Evolutionary conservation across 2,329 filamentous ascomycete genomes (phyloP).

Genomic region (Botrytis elliptica): DNA sequence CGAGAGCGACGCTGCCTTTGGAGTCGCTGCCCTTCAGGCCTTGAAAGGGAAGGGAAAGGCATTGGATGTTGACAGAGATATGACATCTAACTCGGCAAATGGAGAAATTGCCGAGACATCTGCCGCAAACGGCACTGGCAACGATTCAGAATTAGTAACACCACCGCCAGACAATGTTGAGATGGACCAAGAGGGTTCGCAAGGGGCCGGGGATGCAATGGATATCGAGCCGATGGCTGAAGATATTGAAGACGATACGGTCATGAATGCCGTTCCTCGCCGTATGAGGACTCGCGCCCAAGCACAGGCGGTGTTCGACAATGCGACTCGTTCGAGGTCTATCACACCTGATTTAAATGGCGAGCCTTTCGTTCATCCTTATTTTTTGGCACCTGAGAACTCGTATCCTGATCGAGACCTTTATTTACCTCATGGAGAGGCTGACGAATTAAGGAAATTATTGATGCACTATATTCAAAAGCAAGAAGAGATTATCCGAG

Average conservation of each 20-base stretch:
- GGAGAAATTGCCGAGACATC: background rate
- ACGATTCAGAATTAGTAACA: background rate
- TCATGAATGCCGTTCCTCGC: conserved; percentile 45
- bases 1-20: conserved; percentile 12
- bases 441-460: conserved; percentile 73
- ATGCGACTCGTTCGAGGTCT: conserved; percentile 40
- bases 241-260: conserved; percentile 44
- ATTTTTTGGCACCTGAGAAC: conserved; percentile 65
- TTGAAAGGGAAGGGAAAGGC: conserved; percentile 11
- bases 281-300: conserved; percentile 56
- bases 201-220: conserved; percentile 3
- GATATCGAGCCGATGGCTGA: conserved; percentile 33
- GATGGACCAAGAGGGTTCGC: conserved; percentile 22
- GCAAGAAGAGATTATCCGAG: conserved; percentile 78
- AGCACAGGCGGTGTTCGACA: conserved; percentile 45
- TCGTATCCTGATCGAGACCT: conserved; percentile 67
- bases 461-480: conserved; percentile 79
- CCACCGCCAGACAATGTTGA: conserved; percentile 18
- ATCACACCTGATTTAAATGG: conserved; percentile 46
- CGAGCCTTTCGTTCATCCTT: conserved; percentile 66
- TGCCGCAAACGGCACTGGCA: background rate
- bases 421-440: conserved; percentile 69
- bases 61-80: background rate
- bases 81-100: background rate
- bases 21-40: background rate